These are phyloP conservation scores for Groenewaldozyma tartarivorans DNA, from an alignment of 805 yeast genomes.

Conservation along the genomic window DNA sequence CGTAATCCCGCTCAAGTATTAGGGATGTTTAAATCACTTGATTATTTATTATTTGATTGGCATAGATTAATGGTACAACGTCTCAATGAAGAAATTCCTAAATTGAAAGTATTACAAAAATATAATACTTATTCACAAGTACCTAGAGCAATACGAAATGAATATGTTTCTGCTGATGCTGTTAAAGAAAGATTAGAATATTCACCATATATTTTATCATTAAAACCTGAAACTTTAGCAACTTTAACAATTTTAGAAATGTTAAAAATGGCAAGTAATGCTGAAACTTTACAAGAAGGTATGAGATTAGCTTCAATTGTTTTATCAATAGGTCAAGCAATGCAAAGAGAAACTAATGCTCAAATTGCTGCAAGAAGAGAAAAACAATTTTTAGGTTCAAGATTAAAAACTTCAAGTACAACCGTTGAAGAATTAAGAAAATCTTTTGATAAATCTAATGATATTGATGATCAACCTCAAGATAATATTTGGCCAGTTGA, in stretches of 20 bases:
- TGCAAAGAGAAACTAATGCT: conserved; percentile 65
- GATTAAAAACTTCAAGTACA: not conserved
- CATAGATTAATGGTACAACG: conserved; percentile 61
- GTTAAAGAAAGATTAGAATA: conserved; percentile 32
- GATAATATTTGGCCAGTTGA: conserved; percentile 41
- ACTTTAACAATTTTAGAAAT: conserved; percentile 79
- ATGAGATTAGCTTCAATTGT: conserved; percentile 79
- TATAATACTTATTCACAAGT: conserved; percentile 16
- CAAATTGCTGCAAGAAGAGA: conserved; percentile 4
- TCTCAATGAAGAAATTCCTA: conserved; percentile 53
- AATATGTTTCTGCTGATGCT: conserved; percentile 1
- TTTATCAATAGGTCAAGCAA: conserved; percentile 68
- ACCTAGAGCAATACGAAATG: not conserved
- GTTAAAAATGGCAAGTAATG: conserved; percentile 61
- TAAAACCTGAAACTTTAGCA: conserved; percentile 71
- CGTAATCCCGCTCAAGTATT: conserved; percentile 24
- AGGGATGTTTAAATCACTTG: conserved; percentile 34
- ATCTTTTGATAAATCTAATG: not conserved
- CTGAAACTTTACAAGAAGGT: conserved; percentile 59
- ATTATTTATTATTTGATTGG: conserved; percentile 79
- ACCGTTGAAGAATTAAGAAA: not conserved
- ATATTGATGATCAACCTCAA: not conserved
- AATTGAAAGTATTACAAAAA: conserved; percentile 38
- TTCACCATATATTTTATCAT: conserved; percentile 69
- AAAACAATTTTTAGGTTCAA: conserved; percentile 4